Base-by-base conservation (phyloP, 2,329 filamentous ascomycete species). In the Shiraia bambusicola region DNA sequence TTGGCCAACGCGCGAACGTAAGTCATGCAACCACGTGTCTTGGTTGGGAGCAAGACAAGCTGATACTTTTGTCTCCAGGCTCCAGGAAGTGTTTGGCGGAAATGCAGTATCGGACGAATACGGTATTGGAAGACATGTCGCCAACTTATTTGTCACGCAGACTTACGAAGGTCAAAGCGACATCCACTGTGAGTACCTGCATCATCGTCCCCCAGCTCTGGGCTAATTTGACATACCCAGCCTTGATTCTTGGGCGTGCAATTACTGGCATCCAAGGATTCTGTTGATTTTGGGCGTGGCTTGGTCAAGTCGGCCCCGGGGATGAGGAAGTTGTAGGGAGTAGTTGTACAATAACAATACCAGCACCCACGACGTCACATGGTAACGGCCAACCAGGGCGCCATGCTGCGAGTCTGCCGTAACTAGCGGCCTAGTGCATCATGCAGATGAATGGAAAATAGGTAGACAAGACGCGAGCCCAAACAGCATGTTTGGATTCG, bases 61-160 rank as follows among this genome's bases (percentile, higher is more conserved):
- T 25, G 31, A 22, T 50, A n/a, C 59, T 29, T 51, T 54, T 54
- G 12, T 13, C 32, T 55, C 12, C 44, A 83, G 79, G 47, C 75
- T 98, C 47, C 93, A 98, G 71, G 93, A 98, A 74, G 81, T 98
- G 15, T 96, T 98, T 72, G 93, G 93, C 43, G 93, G 93, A 22
- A 98, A 98, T 65, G 93, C 93, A n/a, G 89, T 93, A 35, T 95
- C 90, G 63, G 93, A 98, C 60, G 93, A 98, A 73, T 98, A 97
- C 64, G 83, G 84, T 49, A 96, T 98, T 62, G 93, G 89, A 12
- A 82, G 93, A 51, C 93, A 97, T 73, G 93, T 96, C 45, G 86
- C 92, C 42, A 98, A 98, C 69, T 70, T 98, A 51, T 98, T 94
- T 69, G 93, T 98, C 38, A 94, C 92, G 40, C 92, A 97, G 74